phyloP scores from a whole-genome alignment of 257 asterid genomes.

The Nicotiana paniculata region DNA sequence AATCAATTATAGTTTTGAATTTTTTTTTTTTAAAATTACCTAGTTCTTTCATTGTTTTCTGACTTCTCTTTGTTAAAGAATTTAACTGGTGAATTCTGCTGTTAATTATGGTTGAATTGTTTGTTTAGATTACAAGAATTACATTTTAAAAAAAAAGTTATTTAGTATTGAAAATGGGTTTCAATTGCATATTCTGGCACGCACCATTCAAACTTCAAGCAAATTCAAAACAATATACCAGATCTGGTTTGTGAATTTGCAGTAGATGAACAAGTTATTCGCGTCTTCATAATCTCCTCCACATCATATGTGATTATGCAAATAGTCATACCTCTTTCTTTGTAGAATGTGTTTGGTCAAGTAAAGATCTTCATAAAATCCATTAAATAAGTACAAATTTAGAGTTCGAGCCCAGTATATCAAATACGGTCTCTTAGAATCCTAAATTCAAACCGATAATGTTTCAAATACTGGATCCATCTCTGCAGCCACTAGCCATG shows the following conservation, averaged over 20 bases:
- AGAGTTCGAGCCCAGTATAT: no score
- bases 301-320: not conserved
- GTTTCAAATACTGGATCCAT: no score
- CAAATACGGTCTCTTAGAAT: no score
- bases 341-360: not conserved
- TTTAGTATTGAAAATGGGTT: not conserved
- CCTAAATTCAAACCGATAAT: no score
- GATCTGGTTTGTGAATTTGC: not conserved
- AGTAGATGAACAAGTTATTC: not conserved
- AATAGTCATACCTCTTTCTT: not conserved
- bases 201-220: not conserved
- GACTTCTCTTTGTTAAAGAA: not conserved
- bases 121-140: not conserved
- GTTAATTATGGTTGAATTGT: not conserved
- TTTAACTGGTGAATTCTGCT: not conserved
- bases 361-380: not conserved
- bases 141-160: not conserved
- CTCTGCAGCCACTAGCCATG: not conserved
- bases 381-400: no score
- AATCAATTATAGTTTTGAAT: not conserved
- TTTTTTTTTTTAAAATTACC: not conserved
- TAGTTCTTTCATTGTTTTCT: not conserved
- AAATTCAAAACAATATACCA: not conserved
- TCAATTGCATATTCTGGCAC: not conserved
- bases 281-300: not conserved